Evolutionary conservation across 148 eudicot species (phyloP), one percentile per base, ranked within the genome.

Genomic region (Talinum fruticosum): DNA sequence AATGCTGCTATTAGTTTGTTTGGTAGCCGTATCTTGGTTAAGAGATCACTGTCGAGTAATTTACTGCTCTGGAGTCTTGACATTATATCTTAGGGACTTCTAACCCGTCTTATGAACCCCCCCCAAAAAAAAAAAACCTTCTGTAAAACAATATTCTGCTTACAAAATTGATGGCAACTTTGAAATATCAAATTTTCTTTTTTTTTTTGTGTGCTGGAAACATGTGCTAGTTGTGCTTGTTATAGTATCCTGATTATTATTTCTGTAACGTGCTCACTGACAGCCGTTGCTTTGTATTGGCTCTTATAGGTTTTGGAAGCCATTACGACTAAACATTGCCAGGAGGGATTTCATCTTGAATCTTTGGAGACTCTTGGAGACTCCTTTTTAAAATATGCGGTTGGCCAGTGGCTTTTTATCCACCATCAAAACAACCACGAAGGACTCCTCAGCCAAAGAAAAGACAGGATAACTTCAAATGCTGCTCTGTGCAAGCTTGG

Each of bases 331-430:
- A 93, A 86, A 59, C 85, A 80, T 47, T 96, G 99, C 69, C 89
- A 85, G 76, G 97, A 96, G 88, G 57, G 41, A 5, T 84, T 87
- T 78, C 90, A 96, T 84, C 74, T 96, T 75, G 99, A 96, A 84
- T 96, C 99, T 33, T 81, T 93, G 33, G 99, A 96, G 86, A 89
- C 92, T 67, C 88, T 96, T 73, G 99, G 97, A n/a, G 99, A 96
- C 65, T 96, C 99, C 0, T 96, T 96, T 82, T 87, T 96, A 24
- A 96, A 96, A 79, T 96, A 93, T 81, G 97, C 97, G 61, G 91
- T 87, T 19, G 81, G 90, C 78, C 94, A 89, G 53, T 90, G 88
- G 29, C 78, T 96, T 62, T 96, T 93, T 41, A 89, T 85, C 71
- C 82, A 75, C 5, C 71, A 85, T 54, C 91, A 90, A 77, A 87